Base-by-base conservation (phyloP, 371 early-diverging fungal genomes). In the Mucor racemosus region DNA sequence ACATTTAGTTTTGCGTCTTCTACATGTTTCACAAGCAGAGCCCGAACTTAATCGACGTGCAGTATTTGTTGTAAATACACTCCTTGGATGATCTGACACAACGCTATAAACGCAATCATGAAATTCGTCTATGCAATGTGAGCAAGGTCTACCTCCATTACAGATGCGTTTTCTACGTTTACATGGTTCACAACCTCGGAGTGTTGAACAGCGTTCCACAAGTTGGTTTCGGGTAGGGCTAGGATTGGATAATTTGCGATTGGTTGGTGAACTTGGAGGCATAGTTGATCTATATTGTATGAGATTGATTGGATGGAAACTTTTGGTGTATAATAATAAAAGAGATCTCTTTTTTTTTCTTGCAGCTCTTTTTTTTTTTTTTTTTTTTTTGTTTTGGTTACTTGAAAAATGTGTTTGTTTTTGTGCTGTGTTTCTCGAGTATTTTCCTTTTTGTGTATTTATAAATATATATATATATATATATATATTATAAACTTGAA, bases 1-100 rank as follows among this genome's bases (percentile, higher is more conserved):
- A 67, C 84, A 83, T 55, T 83, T 83, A 35, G 84, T 83, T 65
- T 83, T 83, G 53, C 84, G 74, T 72, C 81, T 68, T 40, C 84
- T 75, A 58, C 84, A 83, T 9, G 79, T 79, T 69, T 83, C 84
- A 60, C 84, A 83, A 38, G 84, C 84, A 42, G 81, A 80, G 48
- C 84, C 84, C 39, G 79, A 79, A 58, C 79, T 79, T 21, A 83
- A 58, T 17, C 84, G 73, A 46, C 84, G 74, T 7, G 82, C 82
- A 55, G 68, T 78, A 40, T 64, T 73, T 10, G 76, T 75, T 8
- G 69, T 56, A 31, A 75, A 75, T 14, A 75, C 76, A 38, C 75
- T 72, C 41, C 76, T 44, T 13, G 72, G 65, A 31, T 72, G 72
- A 48, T 75, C 75, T 13, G 75, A 75, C 1, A 75, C 75, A 4